Base-by-base conservation (phyloP, 2,329 filamentous ascomycete species). In the Trichophyton schoenleinii region DNA sequence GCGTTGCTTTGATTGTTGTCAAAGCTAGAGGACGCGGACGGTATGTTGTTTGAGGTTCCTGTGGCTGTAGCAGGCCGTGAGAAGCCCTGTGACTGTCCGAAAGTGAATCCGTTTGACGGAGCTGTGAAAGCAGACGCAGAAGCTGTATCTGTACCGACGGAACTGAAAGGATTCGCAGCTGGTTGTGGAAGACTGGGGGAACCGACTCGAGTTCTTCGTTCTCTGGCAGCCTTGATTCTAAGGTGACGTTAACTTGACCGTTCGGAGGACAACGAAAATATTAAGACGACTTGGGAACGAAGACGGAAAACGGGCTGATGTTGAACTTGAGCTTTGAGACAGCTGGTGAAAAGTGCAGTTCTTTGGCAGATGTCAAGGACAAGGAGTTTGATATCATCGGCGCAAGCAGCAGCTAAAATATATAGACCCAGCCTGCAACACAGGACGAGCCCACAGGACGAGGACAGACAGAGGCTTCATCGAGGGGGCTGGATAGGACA, bases 71-170 rank as follows among this genome's bases (percentile, higher is more conserved):
- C 64, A 22, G 68, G 67, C 60, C 68, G 69, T 52, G 68, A 69
- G 58, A 74, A 74, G 60, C 69, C 72, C 61, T 72, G 72, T 49
- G 70, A 70, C 63, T 73, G 70, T n/a, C 70, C 70, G 63, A 74
- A 74, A 31, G 64, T 60, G 53, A 73, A 72, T 5, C 70, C 68
- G 62, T 71, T 72, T n/a, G 69, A 62, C 25, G 46, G 15, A 25
- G 65, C 59, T 38, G 66, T 60, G n/a, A 66, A 67, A 7, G 52
- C 18, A 31, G 63, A 31, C 41, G 59, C 59, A 15, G 70, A 67
- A 25, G 68, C 64, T 36, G 67, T 66, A 62, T 72, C 72, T 18
- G 70, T 67, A 60, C 69, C 67, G 36, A 70, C 64, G 7, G 68
- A 68, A 53, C 62, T 68, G 61, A 73, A 73, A 20, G 71, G 68